Conservation (phyloP, 1,284 basidiomycete species). For the Ustilago shanxiensis region DNA sequence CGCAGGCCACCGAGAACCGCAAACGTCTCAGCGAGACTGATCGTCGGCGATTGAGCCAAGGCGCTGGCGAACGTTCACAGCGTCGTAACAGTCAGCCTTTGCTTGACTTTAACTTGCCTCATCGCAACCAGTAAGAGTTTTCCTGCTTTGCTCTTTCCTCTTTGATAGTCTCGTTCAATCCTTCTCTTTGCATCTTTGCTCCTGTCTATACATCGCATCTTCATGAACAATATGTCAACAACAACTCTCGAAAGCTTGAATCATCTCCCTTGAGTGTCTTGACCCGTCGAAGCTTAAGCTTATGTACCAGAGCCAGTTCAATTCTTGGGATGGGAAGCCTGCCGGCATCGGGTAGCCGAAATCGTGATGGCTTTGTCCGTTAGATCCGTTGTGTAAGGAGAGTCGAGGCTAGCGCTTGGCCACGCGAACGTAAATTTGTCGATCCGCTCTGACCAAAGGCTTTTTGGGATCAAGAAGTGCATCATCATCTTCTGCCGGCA, state of each 20-base stretch:
- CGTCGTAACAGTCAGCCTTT: conserved; percentile 41
- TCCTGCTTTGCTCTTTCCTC: background rate
- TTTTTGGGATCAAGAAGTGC: background rate
- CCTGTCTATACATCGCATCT: background rate
- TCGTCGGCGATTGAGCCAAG: conserved; percentile 49
- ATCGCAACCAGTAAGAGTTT: conserved; percentile 8
- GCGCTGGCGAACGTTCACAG: conserved; percentile 35
- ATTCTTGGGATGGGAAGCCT: background rate
- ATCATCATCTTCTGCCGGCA: background rate
- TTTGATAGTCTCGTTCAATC: background rate
- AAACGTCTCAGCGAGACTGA: conserved; percentile 50
- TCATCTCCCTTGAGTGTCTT: background rate
- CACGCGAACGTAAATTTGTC: background rate
- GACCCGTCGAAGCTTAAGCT: background rate
- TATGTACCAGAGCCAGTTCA: background rate
- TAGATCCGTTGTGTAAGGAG: no score
- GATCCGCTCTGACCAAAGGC: background rate
- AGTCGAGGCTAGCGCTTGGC: no score
- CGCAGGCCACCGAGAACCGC: conserved; percentile 12
- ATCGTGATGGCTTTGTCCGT: background rate
- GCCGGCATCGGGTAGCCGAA: background rate
- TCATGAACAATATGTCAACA: conserved; percentile 10
- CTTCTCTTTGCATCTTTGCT: background rate
- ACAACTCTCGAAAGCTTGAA: background rate
- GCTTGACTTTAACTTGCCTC: conserved; percentile 45